Percentiles rank a stretch among this genome's conserved stretches.
Evolutionary conservation across 768 basidiomycete species (phyloP).

Genomic region (Naganishia friedmannii): DNA sequence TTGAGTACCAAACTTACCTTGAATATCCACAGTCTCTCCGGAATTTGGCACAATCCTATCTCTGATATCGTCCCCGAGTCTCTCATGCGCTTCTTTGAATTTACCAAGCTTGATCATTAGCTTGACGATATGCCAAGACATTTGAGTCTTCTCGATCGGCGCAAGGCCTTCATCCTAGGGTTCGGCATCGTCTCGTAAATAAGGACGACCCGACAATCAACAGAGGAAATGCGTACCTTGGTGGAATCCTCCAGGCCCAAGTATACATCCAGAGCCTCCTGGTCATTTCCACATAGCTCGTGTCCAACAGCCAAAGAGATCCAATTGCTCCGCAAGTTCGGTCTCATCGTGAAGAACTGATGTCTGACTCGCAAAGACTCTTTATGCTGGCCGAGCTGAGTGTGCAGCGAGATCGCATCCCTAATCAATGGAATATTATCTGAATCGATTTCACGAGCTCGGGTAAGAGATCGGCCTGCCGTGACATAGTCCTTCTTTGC

Average conservation of each 20-base stretch:
- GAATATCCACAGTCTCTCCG: constrained; percentile 42
- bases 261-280: constrained; percentile 68
- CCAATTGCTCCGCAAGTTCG: constrained; percentile 84
- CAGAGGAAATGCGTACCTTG: constrained; percentile 58
- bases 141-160: constrained; percentile 44
- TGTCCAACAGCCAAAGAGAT: constrained; percentile 81
- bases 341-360: constrained; percentile 72
- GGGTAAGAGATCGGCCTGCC: constrained; percentile 84
- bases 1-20: constrained; percentile 38
- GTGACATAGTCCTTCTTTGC: constrained; percentile 92
- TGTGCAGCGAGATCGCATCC: constrained; percentile 82
- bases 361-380: constrained; percentile 76
- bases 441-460: constrained; percentile 84
- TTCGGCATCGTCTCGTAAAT: background rate
- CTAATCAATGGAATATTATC: constrained; percentile 91
- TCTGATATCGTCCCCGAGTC: constrained; percentile 40
- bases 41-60: constrained; percentile 44
- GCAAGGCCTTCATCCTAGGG: constrained; percentile 38
- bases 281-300: constrained; percentile 72
- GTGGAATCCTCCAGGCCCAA: constrained; percentile 68
- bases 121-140: constrained; percentile 43
- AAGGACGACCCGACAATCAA: background rate
- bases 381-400: constrained; percentile 78
- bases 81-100: constrained; percentile 42
- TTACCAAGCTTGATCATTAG: constrained; percentile 44